Percentiles rank a stretch among this genome's conserved stretches.
Conservation (phyloP, 2,329 filamentous ascomycete species). For the Beauveria sp. region DNA sequence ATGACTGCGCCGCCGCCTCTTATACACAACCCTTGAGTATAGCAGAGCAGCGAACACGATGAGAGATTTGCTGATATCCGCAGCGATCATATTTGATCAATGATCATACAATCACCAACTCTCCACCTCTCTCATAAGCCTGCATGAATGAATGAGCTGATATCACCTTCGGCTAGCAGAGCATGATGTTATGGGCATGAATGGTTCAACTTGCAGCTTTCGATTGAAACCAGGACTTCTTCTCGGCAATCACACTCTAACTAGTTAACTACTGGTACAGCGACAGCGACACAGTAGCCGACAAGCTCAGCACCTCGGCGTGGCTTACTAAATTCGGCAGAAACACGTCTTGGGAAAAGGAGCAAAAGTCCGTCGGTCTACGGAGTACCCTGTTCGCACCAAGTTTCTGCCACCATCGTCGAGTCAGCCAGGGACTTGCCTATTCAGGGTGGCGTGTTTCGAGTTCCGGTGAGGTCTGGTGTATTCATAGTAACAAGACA, state of each 20-base stretch:
- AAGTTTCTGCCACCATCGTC: background rate
- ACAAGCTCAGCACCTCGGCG: too few relatives aligned
- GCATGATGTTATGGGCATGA: too few relatives aligned
- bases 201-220: too few relatives aligned
- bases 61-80: slow-evolving; percentile 4
- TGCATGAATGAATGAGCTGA: background rate
- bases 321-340: background rate
- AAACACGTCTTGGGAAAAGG: background rate
- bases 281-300: background rate
- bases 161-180: too few relatives aligned
- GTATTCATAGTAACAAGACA: slow-evolving; percentile 4
- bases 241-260: background rate
- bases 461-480: slow-evolving; percentile 6
- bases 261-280: background rate
- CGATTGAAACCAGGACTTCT: too few relatives aligned
- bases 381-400: background rate
- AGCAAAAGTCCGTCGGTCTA: background rate
- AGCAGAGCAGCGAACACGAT: background rate
- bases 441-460: slow-evolving; percentile 7
- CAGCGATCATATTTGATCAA: slow-evolving; percentile 2
- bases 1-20: background rate
- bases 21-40: background rate
- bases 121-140: background rate
- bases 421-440: background rate
- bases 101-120: background rate